Evolutionary conservation across 257 asterid genomes (phyloP).

Genomic region (Solanum chaucha): DNA sequence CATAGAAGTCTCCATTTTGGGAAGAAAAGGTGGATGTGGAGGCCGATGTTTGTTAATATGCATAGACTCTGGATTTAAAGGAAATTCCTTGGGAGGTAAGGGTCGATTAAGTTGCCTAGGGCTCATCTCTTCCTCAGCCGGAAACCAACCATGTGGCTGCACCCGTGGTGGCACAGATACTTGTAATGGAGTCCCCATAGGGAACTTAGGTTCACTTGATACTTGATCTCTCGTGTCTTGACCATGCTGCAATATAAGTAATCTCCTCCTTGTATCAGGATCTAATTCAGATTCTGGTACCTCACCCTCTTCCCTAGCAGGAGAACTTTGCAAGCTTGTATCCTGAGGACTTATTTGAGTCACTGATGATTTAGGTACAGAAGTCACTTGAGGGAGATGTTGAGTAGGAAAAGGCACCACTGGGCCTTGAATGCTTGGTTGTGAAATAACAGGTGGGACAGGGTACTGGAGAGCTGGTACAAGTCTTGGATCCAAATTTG

Average conservation of each 20-base stretch:
- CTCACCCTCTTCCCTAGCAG: constrained; percentile 99
- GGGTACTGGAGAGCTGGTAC: constrained; percentile 40
- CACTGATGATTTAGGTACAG: constrained; percentile 39
- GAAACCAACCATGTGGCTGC: constrained; percentile 73
- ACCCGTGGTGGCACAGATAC: constrained; percentile 60
- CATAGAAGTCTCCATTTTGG: constrained; percentile 45
- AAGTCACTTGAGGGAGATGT: constrained; percentile 54
- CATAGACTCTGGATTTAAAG: constrained; percentile 42
- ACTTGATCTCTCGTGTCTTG: constrained; percentile 78
- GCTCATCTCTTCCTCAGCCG: constrained; percentile 74
- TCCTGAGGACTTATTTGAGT: constrained; percentile 54
- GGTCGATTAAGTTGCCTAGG: constrained; percentile 45
- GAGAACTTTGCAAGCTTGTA: constrained; percentile 51
- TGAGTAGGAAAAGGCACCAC: constrained; percentile 42
- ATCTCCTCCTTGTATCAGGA: constrained; percentile 97
- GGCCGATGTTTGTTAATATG: constrained; percentile 49
- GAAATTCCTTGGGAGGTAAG: constrained; percentile 48
- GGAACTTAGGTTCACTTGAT: constrained; percentile 60
- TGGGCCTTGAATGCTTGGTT: constrained; percentile 41
- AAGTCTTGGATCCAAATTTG: constrained; percentile 52
- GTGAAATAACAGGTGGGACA: constrained; percentile 33
- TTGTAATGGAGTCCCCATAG: constrained; percentile 52
- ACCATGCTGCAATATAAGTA: constrained; percentile 95
- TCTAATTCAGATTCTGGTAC: constrained; percentile 97
- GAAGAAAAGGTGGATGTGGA: constrained; percentile 58